Evolutionary conservation across 2,329 filamentous ascomycete species (phyloP), one percentile per base, ranked within the genome.

Genomic region (Colletotrichum gigasporum): DNA sequence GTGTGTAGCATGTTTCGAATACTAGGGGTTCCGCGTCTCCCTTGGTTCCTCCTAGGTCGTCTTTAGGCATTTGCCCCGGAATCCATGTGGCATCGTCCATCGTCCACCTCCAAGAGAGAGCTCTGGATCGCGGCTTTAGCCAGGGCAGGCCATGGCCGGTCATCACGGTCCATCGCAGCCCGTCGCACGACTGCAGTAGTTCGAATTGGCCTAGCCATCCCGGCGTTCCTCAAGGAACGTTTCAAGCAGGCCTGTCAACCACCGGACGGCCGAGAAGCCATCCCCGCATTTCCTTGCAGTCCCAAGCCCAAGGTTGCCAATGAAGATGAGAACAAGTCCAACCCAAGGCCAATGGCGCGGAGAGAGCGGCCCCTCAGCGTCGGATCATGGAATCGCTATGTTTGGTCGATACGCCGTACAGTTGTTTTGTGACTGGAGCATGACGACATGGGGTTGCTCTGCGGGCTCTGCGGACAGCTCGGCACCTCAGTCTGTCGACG

Each of bases 1-100:
- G 30, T 58, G 47, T 48, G 48, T 39, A 37, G 61, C 55, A 53
- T 53, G 61, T 61, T 64, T 64, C 55, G 61, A 64, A 53, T 60
- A 26, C 61, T 47, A 64, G 61, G 61, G 61, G 61, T 60, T 39
- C 39, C 30, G 60, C 39, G 24, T 30, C 37, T 34, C 53, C 54
- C 53, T 63, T 24, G 53, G 42, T 48, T 34, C 44, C 44, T 39
- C 51, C n/a, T n/a, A n/a, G n/a, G n/a, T n/a, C n/a, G n/a, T n/a
- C n/a, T n/a, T n/a, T n/a, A n/a, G n/a, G n/a, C n/a, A n/a, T n/a
- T n/a, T n/a, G n/a, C n/a, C 16, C 51, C 37, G 35, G 28, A 14
- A 51, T 51, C 32, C 32, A 53, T 53, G 50, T 53, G 50, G 50
- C 50, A 30, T 37, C 35, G 16, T 16, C n/a, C 12, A 39, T 5